These are phyloP conservation scores for Carex sylvatica DNA, from an alignment of 202 grass and related monocot genomes.

Conservation along the genomic window DNA sequence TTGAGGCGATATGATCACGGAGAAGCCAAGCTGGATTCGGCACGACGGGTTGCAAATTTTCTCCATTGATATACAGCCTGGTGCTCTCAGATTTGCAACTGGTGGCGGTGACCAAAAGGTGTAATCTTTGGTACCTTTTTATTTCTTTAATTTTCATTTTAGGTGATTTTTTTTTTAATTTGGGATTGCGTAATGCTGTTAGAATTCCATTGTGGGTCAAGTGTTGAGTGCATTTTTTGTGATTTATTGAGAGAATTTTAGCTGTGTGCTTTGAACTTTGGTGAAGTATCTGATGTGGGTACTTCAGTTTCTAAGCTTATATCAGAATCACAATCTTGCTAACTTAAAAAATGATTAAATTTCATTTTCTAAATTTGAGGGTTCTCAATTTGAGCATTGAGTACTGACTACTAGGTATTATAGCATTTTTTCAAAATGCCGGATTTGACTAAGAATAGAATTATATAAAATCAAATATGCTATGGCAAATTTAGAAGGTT, in stretches of 20 bases:
- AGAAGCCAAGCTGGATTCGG: conserved; percentile 88
- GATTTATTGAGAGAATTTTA: neutral
- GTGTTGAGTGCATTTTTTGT: neutral
- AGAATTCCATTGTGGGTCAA: neutral
- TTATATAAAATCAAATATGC: neutral
- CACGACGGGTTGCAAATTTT: conserved; percentile 98
- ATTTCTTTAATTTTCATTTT: neutral
- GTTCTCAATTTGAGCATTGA: neutral
- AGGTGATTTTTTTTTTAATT: neutral
- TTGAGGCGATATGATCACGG: conserved; percentile 70
- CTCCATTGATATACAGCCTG: conserved; percentile 95
- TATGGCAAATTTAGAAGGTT: neutral
- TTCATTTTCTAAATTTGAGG: neutral
- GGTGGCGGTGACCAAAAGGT: conserved; percentile 99
- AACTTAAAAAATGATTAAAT: neutral
- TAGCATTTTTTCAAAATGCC: neutral
- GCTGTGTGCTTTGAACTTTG: neutral
- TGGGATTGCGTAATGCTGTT: conserved; percentile 2
- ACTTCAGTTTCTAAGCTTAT: neutral
- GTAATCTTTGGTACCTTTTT: neutral
- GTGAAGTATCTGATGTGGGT: neutral
- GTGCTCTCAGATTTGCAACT: conserved; percentile 75
- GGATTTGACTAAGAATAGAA: neutral
- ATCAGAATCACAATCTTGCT: neutral
- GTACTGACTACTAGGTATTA: neutral